Conservation (phyloP, 2,329 filamentous ascomycete species). For the Alternaria triticina region DNA sequence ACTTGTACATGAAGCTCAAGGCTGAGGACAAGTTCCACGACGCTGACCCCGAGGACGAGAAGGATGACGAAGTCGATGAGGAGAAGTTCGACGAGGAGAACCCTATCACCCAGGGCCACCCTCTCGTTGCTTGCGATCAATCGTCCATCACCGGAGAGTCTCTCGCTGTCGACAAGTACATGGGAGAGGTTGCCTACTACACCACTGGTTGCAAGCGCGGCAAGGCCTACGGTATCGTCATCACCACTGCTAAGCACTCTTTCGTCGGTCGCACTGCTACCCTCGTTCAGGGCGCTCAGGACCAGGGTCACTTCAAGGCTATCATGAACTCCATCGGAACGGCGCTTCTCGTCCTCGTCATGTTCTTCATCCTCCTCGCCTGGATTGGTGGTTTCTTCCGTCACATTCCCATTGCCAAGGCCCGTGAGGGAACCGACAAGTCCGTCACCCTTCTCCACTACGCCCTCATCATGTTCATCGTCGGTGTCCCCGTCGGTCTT, state of each 20-base stretch:
- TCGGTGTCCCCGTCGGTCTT: slow-evolving; percentile 79
- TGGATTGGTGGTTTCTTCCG: slow-evolving; percentile 84
- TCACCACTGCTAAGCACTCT: slow-evolving; percentile 71
- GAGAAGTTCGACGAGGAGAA: slow-evolving; percentile 63
- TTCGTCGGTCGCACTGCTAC: slow-evolving; percentile 79
- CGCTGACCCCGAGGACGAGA: slow-evolving; percentile 66
- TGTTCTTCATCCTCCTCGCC: slow-evolving; percentile 75
- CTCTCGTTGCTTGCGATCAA: slow-evolving; percentile 76
- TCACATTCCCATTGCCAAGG: slow-evolving; percentile 67
- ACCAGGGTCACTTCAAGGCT: slow-evolving; percentile 71
- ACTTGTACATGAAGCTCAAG: slow-evolving; percentile 69
- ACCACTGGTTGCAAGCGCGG: slow-evolving; percentile 83
- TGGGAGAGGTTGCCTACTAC: slow-evolving; percentile 78
- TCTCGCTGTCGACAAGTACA: slow-evolving; percentile 78
- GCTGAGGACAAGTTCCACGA: slow-evolving; percentile 60
- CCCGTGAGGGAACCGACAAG: slow-evolving; percentile 57
- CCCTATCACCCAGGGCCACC: slow-evolving; percentile 65
- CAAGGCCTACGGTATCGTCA: slow-evolving; percentile 74
- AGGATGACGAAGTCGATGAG: slow-evolving; percentile 66
- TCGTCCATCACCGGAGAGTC: slow-evolving; percentile 83
- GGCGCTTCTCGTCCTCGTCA: slow-evolving; percentile 74
- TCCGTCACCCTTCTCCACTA: slow-evolving; percentile 65
- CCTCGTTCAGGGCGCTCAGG: slow-evolving; percentile 76
- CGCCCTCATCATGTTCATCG: slow-evolving; percentile 65
- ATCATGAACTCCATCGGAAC: slow-evolving; percentile 85